These are phyloP conservation scores for Talaromyces sp. DNA, from an alignment of 2,329 filamentous ascomycete genomes.

Conservation along the genomic window DNA sequence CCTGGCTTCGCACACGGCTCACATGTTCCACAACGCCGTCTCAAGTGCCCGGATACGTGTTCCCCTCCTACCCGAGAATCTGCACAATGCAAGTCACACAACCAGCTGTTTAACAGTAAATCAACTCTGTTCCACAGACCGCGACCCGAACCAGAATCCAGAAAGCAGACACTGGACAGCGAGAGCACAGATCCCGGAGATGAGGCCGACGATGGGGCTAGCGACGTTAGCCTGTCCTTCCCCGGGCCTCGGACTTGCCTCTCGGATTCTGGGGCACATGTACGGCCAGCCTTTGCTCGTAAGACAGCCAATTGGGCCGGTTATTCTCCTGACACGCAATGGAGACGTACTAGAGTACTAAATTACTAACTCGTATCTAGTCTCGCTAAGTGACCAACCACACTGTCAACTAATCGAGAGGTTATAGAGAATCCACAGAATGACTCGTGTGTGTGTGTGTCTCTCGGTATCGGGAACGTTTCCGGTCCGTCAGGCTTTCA, in stretches of 20 bases:
- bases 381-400: not conserved
- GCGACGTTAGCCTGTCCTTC: not conserved
- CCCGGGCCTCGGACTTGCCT: constrained; percentile 6
- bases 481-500: not conserved
- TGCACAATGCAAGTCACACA: not conserved
- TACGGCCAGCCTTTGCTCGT: not conserved
- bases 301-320: not conserved
- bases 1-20: not conserved
- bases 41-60: not conserved
- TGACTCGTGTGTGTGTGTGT: not conserved
- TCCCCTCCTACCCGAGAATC: not conserved
- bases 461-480: not conserved
- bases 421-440: not conserved
- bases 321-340: not conserved
- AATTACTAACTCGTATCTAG: not conserved
- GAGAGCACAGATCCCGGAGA: constrained; percentile 2
- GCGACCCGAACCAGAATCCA: not conserved
- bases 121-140: not conserved
- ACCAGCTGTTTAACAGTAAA: not conserved
- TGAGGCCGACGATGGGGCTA: constrained; percentile 4
- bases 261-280: constrained; percentile 12
- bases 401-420: not conserved
- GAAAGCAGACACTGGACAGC: not conserved
- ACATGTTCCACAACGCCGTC: not conserved
- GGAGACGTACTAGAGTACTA: not conserved